Evolutionary conservation across 345 rosid species (phyloP).

Genomic region (Dimocarpus longan): DNA sequence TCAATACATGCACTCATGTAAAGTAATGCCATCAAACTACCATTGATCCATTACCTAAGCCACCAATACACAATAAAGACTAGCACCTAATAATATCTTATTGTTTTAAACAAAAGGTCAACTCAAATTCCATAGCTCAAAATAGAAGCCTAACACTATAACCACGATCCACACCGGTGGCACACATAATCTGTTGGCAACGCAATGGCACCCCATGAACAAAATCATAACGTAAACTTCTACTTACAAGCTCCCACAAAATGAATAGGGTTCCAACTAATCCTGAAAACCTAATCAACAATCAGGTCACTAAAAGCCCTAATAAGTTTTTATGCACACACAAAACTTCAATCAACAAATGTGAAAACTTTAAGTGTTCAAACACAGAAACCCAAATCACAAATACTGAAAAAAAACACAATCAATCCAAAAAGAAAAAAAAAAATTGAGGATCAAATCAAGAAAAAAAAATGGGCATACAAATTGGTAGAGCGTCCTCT

Average conservation of each 20-base stretch:
- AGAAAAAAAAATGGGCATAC: slow-evolving; percentile 44
- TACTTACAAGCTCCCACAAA: neutral
- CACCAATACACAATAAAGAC: neutral
- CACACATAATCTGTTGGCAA: neutral
- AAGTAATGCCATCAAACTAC: neutral
- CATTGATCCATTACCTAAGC: neutral
- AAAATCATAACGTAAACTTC: no score
- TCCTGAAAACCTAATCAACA: neutral
- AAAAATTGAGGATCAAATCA: slow-evolving; percentile 10
- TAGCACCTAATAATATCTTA: neutral
- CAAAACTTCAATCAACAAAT: slow-evolving; percentile 5
- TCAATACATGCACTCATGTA: neutral
- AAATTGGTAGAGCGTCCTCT: slow-evolving; percentile 88
- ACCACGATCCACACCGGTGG: neutral
- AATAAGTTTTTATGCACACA: neutral
- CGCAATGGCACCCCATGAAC: no score
- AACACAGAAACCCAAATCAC: neutral
- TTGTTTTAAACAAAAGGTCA: neutral
- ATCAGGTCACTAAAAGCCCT: neutral
- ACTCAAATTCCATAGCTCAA: neutral
- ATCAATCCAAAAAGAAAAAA: neutral
- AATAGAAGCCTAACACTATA: neutral
- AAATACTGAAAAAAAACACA: neutral
- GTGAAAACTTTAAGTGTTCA: neutral
- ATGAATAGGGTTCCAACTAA: neutral